Conservation (phyloP, 768 basidiomycete genomes). For the Suillus placidus region DNA sequence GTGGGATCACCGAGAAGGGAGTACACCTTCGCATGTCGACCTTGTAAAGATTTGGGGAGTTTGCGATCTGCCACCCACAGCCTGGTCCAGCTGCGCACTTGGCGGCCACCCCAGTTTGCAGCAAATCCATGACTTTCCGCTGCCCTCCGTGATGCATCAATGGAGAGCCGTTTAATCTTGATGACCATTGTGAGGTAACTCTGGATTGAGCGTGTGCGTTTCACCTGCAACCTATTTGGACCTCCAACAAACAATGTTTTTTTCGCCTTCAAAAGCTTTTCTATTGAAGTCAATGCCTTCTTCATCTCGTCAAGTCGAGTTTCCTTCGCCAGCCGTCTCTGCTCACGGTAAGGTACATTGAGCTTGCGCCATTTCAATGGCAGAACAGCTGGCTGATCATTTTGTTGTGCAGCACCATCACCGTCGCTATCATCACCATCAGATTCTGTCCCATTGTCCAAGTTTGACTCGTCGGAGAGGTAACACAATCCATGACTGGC, state of each 20-base stretch:
- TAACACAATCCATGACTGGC: neutral
- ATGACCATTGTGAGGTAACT: conserved; percentile 34
- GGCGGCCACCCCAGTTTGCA: conserved; percentile 31
- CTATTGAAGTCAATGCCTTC: conserved; percentile 1
- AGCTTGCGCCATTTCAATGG: neutral
- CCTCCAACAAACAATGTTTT: conserved; percentile 29
- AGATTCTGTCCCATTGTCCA: neutral
- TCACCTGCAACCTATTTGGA: conserved; percentile 30
- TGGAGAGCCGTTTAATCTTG: conserved; percentile 22
- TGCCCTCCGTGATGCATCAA: conserved; percentile 24
- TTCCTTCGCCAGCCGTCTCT: neutral
- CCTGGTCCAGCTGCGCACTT: conserved; percentile 29
- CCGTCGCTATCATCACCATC: neutral
- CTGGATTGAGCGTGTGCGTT: conserved; percentile 30
- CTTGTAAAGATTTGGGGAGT: conserved; percentile 6
- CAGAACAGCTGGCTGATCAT: neutral
- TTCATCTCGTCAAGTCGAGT: neutral
- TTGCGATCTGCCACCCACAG: conserved; percentile 12
- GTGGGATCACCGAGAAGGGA: conserved; percentile 7
- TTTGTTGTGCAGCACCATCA: neutral
- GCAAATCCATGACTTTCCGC: conserved; percentile 34
- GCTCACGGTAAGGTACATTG: neutral
- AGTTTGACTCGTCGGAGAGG: conserved; percentile 1
- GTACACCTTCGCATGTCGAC: conserved; percentile 10
- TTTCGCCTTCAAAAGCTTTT: conserved; percentile 25